Conservation (phyloP, 768 basidiomycete genomes). For the Inosperma sp. region DNA sequence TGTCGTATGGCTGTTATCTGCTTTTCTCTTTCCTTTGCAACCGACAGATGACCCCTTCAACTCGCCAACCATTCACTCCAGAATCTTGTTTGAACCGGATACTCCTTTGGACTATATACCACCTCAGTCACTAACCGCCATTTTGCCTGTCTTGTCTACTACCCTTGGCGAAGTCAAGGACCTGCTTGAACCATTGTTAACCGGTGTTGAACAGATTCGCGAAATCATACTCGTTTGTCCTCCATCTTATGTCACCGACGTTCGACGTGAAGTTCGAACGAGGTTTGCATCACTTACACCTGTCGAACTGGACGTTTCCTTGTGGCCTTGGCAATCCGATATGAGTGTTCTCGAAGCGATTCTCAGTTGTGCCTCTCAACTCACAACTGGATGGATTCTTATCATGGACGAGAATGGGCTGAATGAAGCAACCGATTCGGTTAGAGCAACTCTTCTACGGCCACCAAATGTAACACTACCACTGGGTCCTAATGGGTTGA, state of each 20-base stretch:
- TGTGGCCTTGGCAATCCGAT: slow-evolving; percentile 25
- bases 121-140: slow-evolving; percentile 38
- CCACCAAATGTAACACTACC: slow-evolving; percentile 22
- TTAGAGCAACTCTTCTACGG: slow-evolving; percentile 38
- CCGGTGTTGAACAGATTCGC: slow-evolving; percentile 29
- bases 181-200: slow-evolving; percentile 38
- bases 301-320: slow-evolving; percentile 40
- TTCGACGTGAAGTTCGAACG: slow-evolving; percentile 33
- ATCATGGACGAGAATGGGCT: slow-evolving; percentile 49
- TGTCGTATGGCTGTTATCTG: not conserved
- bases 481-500: not conserved
- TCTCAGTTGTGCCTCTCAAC: slow-evolving; percentile 35
- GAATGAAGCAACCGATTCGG: slow-evolving; percentile 26
- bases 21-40: not conserved
- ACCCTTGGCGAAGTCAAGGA: slow-evolving; percentile 32
- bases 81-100: not conserved
- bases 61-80: not conserved
- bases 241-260: slow-evolving; percentile 28
- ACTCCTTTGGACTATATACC: slow-evolving; percentile 13
- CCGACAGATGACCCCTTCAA: not conserved
- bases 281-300: slow-evolving; percentile 24
- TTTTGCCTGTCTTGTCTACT: slow-evolving; percentile 42
- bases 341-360: slow-evolving; percentile 11
- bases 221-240: slow-evolving; percentile 50
- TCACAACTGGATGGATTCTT: slow-evolving; percentile 47